phyloP scores from a whole-genome alignment of 2,329 filamentous ascomycete species.

The Fusarium sp. region DNA sequence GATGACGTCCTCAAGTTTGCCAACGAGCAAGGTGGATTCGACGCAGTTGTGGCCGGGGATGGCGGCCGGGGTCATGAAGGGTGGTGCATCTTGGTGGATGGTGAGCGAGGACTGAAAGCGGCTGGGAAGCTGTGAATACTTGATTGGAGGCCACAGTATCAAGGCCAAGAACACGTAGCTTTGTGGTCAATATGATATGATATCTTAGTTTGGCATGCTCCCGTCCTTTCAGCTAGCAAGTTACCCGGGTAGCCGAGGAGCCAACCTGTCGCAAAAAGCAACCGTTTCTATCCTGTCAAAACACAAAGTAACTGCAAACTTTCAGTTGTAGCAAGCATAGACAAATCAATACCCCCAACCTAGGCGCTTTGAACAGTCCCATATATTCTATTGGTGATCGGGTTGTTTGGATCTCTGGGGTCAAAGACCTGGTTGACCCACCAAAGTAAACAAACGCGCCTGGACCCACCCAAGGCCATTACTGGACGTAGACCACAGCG shows the following conservation, averaged over 20 bases:
- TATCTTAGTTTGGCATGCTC: not conserved
- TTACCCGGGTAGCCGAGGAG: not conserved
- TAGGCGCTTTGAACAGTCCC: not conserved
- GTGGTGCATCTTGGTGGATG: slow-evolving; percentile 91
- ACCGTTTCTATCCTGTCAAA: not conserved
- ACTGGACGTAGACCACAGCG: slow-evolving; percentile 9
- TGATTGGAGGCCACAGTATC: not conserved
- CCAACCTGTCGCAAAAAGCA: not conserved
- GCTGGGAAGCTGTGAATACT: slow-evolving; percentile 63
- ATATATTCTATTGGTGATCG: not conserved
- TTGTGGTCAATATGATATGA: not conserved
- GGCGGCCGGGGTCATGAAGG: slow-evolving; percentile 77
- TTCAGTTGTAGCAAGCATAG: not conserved
- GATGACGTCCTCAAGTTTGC: slow-evolving; percentile 79
- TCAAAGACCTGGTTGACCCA: slow-evolving; percentile 25
- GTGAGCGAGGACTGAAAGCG: slow-evolving; percentile 71
- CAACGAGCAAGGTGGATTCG: slow-evolving; percentile 69
- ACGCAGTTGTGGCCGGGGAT: slow-evolving; percentile 75
- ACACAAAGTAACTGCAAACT: not conserved
- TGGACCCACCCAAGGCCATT: slow-evolving; percentile 33
- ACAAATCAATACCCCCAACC: not conserved
- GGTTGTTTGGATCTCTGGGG: slow-evolving; percentile 35
- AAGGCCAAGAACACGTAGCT: not conserved
- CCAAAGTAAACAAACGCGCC: slow-evolving; percentile 53
- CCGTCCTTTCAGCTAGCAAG: not conserved